Evolutionary conservation across 345 rosid species (phyloP).

Genomic region (Dipteronia sinensis): DNA sequence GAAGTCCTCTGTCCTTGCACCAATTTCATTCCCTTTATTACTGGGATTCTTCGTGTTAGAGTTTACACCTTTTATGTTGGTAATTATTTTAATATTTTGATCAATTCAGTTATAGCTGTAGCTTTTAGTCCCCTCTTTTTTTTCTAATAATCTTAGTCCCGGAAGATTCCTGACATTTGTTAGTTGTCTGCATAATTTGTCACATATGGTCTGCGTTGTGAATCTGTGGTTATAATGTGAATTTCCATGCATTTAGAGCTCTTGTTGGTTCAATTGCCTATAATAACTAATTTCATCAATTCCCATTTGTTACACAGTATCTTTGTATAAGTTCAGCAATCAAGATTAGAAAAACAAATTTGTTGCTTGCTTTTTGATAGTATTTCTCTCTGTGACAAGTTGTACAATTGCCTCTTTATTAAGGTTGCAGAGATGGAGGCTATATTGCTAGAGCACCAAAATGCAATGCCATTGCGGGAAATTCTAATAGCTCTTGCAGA

Average conservation of each 20-base stretch:
- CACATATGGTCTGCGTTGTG: neutral
- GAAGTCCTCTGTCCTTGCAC: neutral
- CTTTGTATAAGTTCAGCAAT: neutral
- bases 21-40: neutral
- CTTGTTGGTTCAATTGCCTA: neutral
- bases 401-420: conserved; percentile 7
- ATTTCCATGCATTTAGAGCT: neutral
- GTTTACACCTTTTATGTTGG: neutral
- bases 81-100: neutral
- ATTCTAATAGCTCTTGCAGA: conserved; percentile 82
- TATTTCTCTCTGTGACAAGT: conserved; percentile 3
- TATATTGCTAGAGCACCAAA: conserved; percentile 75
- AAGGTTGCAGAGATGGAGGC: conserved; percentile 97
- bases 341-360: neutral
- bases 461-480: conserved; percentile 74
- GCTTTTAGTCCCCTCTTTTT: neutral
- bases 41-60: neutral
- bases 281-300: neutral
- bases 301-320: neutral
- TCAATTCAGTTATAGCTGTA: neutral
- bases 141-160: neutral
- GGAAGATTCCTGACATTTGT: neutral
- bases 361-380: neutral
- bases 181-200: neutral
- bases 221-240: neutral